Conservation (phyloP, 176 grass and related monocot genomes). For the Aegilops speltoides region DNA sequence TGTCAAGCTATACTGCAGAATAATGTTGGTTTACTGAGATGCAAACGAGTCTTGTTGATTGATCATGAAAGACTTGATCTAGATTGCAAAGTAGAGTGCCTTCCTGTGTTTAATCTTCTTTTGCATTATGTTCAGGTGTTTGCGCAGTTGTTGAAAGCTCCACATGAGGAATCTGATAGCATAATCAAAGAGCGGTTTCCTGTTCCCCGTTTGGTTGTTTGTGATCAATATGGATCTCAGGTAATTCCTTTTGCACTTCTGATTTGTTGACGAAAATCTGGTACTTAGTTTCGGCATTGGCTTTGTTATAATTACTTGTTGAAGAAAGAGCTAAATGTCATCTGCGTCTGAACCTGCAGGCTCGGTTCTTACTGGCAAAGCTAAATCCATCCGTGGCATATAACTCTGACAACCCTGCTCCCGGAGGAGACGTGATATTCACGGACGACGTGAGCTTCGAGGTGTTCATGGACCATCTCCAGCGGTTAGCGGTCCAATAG, state of each 20-base stretch:
- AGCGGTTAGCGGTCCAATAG: conserved; percentile 76
- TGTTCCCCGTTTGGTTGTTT: conserved; percentile 84
- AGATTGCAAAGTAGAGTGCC: neutral
- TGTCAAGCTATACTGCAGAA: neutral
- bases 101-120: conserved; percentile 6
- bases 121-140: conserved; percentile 56
- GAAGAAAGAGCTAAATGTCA: neutral
- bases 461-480: conserved; percentile 90
- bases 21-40: conserved; percentile 13
- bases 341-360: conserved; percentile 42
- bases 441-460: conserved; percentile 87
- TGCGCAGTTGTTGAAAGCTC: conserved; percentile 76
- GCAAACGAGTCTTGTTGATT: neutral
- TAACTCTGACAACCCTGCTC: conserved; percentile 57
- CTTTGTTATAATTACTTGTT: neutral
- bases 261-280: neutral
- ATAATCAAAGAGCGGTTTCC: conserved; percentile 92
- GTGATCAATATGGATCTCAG: conserved; percentile 93
- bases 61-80: conserved; percentile 5
- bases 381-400: conserved; percentile 92
- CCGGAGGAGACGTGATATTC: conserved; percentile 70
- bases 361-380: conserved; percentile 84
- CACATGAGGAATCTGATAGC: conserved; percentile 67
- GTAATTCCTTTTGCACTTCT: conserved; percentile 30
- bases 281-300: no score